Evolutionary conservation across 768 basidiomycete genomes (phyloP), one percentile per base, ranked within the genome.

Genomic region (Rhodotorula sphaerocarpa): DNA sequence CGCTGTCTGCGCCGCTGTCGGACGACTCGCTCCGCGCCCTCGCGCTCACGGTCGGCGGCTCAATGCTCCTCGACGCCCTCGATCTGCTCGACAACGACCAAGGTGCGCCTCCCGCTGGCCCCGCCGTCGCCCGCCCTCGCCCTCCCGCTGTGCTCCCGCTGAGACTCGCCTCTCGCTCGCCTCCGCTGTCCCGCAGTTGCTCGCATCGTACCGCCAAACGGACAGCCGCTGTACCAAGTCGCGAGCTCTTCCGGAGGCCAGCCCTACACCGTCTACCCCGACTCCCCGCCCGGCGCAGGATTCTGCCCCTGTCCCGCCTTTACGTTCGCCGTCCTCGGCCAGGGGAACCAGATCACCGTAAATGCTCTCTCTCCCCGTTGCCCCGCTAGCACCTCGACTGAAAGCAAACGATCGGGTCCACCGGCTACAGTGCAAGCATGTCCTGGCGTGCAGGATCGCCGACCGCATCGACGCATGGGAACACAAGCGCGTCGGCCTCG

Each of bases 301-400:
- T 67, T 62, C 44, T 67, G 65, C 45, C 65, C 65, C 4, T 67
- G 65, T 36, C 57, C 65, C 1, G 57, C 61, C 3, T 67, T 55
- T 36, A 46, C 53, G 23, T 39, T 28, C 16, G 39, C 41, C 36
- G 57, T 59, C 11, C 5, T 62, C 30, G 41, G 30, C 9, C 18
- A 16, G 7, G 39, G 30, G 0, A 25, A 34, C 20, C 53, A 44
- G 18, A 41, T 67, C 44, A 52, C 59, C 28, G 65, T 62, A 16
- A n/a, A 61, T 46, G 9, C 44, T 2, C 39, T 25, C 27, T 16
- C 34, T 20, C 21, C 5, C 16, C 12, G 3, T 18, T 50, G 28
- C 44, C 25, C 25, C 36, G 27, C 21, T 16, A 11, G 11, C 33
- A 14, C 5, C 12, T 18, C 14, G 3, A 4, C 21, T 4, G 23